Percentiles rank a stretch among this genome's conserved stretches.
These are phyloP conservation scores for Globisporangium spinosum DNA, from an alignment of 352 stramenopile genomes.

Conservation along the genomic window DNA sequence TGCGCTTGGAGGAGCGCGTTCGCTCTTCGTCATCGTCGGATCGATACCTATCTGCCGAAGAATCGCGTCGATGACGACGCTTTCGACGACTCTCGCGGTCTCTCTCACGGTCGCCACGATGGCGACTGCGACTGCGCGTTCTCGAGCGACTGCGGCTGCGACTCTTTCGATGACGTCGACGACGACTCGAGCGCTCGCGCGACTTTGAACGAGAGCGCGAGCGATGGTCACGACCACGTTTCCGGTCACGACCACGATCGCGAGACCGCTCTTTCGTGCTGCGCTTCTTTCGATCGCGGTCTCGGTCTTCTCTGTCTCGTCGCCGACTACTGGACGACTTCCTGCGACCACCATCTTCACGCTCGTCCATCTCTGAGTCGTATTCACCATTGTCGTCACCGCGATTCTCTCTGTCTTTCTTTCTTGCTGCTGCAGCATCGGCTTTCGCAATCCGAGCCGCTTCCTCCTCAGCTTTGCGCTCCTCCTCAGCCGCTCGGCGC, in stretches of 20 bases:
- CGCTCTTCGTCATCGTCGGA: constrained; percentile 8
- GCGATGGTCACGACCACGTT: constrained; percentile 20
- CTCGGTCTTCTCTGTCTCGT: constrained; percentile 8
- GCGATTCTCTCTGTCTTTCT: constrained; percentile 7
- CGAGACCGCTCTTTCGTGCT: constrained; percentile 15
- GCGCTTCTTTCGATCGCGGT: constrained; percentile 5
- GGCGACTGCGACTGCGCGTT: constrained; percentile 32
- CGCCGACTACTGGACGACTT: constrained; percentile 2
- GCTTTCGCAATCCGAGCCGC: constrained; percentile 6
- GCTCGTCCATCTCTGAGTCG: background rate
- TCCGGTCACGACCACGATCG: constrained; percentile 16
- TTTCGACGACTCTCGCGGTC: constrained; percentile 17
- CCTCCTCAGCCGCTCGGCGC: constrained; percentile 1
- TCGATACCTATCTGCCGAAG: constrained; percentile 14
- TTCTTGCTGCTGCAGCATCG: constrained; percentile 2
- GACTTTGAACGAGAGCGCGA: constrained; percentile 26
- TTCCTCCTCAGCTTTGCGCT: constrained; percentile 3
- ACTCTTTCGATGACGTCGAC: constrained; percentile 9
- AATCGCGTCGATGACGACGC: constrained; percentile 23
- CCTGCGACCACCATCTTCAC: background rate
- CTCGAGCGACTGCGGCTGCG: constrained; percentile 26
- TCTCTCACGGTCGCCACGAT: constrained; percentile 14
- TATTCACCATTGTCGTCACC: constrained; percentile 9
- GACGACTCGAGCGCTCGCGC: constrained; percentile 26
- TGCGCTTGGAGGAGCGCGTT: constrained; percentile 21